Conservation (phyloP, 2,329 filamentous ascomycete genomes). For the Fusarium napiforme region DNA sequence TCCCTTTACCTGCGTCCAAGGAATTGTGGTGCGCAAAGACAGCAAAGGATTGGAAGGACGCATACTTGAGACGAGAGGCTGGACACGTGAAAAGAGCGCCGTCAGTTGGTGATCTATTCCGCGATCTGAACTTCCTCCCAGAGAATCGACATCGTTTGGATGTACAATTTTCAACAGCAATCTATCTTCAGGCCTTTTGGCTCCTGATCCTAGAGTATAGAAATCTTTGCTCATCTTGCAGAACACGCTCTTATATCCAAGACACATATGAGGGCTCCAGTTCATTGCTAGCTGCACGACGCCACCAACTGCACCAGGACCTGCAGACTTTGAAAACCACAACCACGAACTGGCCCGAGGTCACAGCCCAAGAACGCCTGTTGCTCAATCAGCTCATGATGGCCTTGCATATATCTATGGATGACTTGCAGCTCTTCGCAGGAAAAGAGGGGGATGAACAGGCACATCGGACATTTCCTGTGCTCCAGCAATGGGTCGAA, state of each 20-base stretch:
- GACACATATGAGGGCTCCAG: constrained; percentile 54
- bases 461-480: constrained; percentile 67
- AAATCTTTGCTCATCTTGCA: constrained; percentile 64
- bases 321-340: constrained; percentile 61
- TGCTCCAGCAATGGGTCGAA: constrained; percentile 68
- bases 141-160: constrained; percentile 64
- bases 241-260: constrained; percentile 59
- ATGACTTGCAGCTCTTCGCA: constrained; percentile 74
- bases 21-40: constrained; percentile 74
- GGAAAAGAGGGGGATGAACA: constrained; percentile 75
- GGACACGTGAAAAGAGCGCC: constrained; percentile 57
- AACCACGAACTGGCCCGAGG: constrained; percentile 56
- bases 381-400: constrained; percentile 68
- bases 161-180: constrained; percentile 64
- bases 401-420: constrained; percentile 71
- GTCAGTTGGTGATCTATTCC: constrained; percentile 65
- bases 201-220: constrained; percentile 74
- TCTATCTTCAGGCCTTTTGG: constrained; percentile 75
- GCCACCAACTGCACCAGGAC: constrained; percentile 70
- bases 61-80: constrained; percentile 60
- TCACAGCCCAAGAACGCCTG: constrained; percentile 59
- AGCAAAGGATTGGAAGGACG: constrained; percentile 72
- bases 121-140: constrained; percentile 64
- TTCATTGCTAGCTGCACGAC: constrained; percentile 63
- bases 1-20: constrained; percentile 71